Percentiles rank a stretch among this genome's conserved stretches.
phyloP scores from a whole-genome alignment of 2,329 filamentous ascomycete genomes.

The Fusarium beomiforme region DNA sequence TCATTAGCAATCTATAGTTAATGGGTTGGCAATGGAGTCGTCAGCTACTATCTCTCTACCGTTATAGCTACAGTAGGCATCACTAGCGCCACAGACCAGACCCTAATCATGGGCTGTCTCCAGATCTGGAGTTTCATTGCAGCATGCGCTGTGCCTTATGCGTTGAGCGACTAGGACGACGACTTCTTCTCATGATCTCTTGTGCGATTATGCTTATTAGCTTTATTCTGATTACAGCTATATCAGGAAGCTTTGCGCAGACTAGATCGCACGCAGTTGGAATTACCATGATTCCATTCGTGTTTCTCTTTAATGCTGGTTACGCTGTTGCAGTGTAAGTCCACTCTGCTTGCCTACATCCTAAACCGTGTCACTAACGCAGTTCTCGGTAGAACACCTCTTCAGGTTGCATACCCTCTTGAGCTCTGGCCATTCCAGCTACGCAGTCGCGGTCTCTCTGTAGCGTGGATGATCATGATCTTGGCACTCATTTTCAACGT shows the following conservation, averaged over 20 bases:
- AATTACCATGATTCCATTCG: constrained; percentile 16
- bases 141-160: not conserved
- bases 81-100: constrained; percentile 18
- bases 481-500: constrained; percentile 13
- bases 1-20: constrained; percentile 14
- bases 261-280: constrained; percentile 12
- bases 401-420: constrained; percentile 13
- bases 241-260: constrained; percentile 6
- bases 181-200: constrained; percentile 7
- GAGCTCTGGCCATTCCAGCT: constrained; percentile 20
- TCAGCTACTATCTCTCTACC: constrained; percentile 12
- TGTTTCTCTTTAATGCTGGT: constrained; percentile 13
- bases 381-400: not conserved
- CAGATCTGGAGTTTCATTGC: constrained; percentile 20
- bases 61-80: constrained; percentile 5
- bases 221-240: constrained; percentile 10
- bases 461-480: constrained; percentile 20
- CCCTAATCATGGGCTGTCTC: constrained; percentile 12
- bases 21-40: constrained; percentile 17
- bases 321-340: constrained; percentile 13
- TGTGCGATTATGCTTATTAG: constrained; percentile 14
- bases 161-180: not conserved
- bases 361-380: not conserved
- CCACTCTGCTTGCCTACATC: rapidly evolving
- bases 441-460: constrained; percentile 12